phyloP scores from a whole-genome alignment of 2,329 filamentous ascomycete genomes.

The Aspergillus oerlinghausenensis region DNA sequence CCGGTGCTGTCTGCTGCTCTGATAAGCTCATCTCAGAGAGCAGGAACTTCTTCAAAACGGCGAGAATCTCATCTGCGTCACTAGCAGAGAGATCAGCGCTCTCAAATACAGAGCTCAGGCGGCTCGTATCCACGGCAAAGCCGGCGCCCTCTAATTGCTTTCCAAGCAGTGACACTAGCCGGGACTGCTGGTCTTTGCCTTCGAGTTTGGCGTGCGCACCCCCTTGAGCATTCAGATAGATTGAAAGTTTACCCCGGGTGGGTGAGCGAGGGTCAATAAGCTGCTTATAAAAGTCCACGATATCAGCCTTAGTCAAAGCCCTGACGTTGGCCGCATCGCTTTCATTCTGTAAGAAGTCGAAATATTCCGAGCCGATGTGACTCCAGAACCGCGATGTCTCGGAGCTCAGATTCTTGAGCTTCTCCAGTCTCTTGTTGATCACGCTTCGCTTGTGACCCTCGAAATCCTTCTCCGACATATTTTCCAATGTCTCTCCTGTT shows the following conservation, averaged over 20 bases:
- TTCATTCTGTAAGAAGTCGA: conserved; percentile 81
- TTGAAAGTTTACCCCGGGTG: conserved; percentile 72
- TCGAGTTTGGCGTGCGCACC: conserved; percentile 38
- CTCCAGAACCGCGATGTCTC: conserved; percentile 80
- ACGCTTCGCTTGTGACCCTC: conserved; percentile 87
- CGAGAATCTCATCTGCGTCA: conserved; percentile 48
- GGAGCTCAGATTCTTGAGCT: conserved; percentile 83
- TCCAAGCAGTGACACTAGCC: conserved; percentile 40
- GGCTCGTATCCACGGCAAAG: conserved; percentile 39
- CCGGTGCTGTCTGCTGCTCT: conserved; percentile 45
- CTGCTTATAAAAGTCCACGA: conserved; percentile 71
- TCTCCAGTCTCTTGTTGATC: conserved; percentile 81
- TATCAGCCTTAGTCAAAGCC: conserved; percentile 69
- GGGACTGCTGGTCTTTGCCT: conserved; percentile 42
- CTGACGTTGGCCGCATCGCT: conserved; percentile 72
- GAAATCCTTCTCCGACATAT: conserved; percentile 80
- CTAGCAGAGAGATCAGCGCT: conserved; percentile 43
- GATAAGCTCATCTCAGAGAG: conserved; percentile 46
- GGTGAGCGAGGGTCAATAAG: conserved; percentile 72
- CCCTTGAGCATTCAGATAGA: conserved; percentile 76
- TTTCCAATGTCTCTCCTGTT: conserved; percentile 61
- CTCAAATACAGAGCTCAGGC: conserved; percentile 42
- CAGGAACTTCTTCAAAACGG: conserved; percentile 50
- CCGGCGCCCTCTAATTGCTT: conserved; percentile 47
- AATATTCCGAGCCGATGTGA: conserved; percentile 79